Base-by-base conservation (phyloP, 2,329 filamentous ascomycete species). In the Chaetomium globosum region DNA sequence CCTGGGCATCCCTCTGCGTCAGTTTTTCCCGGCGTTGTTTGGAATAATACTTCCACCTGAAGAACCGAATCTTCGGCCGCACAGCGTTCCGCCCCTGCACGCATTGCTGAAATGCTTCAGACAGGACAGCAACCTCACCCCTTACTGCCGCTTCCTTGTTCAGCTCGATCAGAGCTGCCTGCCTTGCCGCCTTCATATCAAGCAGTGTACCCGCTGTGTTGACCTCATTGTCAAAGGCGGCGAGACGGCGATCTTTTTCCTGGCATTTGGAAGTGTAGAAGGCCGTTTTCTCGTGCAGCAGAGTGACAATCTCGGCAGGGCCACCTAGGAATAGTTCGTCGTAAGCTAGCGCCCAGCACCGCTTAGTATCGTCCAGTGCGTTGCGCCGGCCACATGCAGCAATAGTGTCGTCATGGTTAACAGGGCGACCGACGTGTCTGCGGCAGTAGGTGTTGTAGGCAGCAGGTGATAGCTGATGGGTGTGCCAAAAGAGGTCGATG, bases 401-500 rank as follows among this genome's bases (percentile, higher is more conserved):
- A 26, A 68, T 64, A 28, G 61, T 46, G 59, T 66, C 66, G 49
- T 68, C 61, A 59, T 68, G 66, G 26, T 55, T 55, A 43, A 68
- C 51, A 3, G 26, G 39, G 2, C 53, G 53, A 30, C 64, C 66
- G 53, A 68, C 30, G 28, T 66, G 55, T 8, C 2, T 19, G n/a
- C 16, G n/a, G 48, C 66, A 68, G 30, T 68, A 68, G 12, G 19
- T 31, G 12, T 28, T n/a, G 49, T 68, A 68, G 10, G 60, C 60
- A 16, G 13, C 19, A 1, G 66, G 66, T 23, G 53, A 19, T 21
- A 68, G 61, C 43, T 68, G 66, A 55, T 68, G 66, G 19, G 66
- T 66, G 59, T 68, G 66, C 66, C 63, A 68, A 33, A 68, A 30
- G 21, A 66, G 64, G 36, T 68, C 66, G 39, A 68, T 66, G 58